Evolutionary conservation across 257 asterid genomes (phyloP).

Genomic region (Nicotiana benthamiana): DNA sequence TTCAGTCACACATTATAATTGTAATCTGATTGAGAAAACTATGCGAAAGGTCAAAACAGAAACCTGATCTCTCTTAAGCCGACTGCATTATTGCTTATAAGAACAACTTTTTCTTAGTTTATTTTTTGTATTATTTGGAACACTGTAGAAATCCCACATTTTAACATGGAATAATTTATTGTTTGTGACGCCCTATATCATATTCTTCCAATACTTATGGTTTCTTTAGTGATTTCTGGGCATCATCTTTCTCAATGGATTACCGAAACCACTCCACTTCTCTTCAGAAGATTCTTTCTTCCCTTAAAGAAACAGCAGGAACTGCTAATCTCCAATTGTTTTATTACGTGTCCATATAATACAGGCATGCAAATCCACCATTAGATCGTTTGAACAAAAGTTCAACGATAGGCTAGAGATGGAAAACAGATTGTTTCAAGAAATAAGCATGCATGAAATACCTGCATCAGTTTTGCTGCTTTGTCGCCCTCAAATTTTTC

Average conservation of each 20-base stretch:
- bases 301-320: background rate
- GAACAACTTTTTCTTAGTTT: background rate
- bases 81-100: background rate
- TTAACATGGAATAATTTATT: background rate
- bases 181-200: background rate
- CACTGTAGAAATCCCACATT: background rate
- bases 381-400: background rate
- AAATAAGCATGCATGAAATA: conserved; percentile 18
- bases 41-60: background rate
- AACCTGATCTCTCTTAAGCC: background rate
- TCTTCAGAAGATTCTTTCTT: background rate
- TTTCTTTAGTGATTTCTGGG: background rate
- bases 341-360: background rate
- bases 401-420: background rate
- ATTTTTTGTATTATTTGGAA: background rate
- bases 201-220: background rate
- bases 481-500: conserved; percentile 95
- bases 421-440: background rate
- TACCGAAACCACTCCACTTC: background rate
- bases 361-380: background rate
- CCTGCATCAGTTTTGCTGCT: conserved; percentile 94
- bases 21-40: background rate
- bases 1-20: background rate
- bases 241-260: background rate
- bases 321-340: background rate